phyloP scores from a whole-genome alignment of 2,329 filamentous ascomycete species.

The Chaetomiaceae sp. region DNA sequence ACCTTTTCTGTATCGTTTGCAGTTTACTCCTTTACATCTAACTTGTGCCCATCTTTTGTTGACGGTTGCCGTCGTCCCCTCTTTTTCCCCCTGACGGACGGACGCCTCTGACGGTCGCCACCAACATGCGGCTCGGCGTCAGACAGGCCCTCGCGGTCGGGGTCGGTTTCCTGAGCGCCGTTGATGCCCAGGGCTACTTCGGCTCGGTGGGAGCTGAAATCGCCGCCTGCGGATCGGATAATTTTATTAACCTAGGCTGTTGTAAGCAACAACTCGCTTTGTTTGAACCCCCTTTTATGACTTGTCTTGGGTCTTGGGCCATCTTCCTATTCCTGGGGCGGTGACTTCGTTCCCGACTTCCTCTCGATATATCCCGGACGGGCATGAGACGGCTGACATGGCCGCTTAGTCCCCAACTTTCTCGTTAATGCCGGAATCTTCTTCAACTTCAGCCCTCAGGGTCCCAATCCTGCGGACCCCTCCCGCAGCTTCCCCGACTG shows the following conservation, averaged over 20 bases:
- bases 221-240: constrained; percentile 8
- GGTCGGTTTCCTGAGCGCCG: constrained; percentile 8
- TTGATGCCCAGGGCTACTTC: constrained; percentile 17
- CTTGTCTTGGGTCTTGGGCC: too few species aligned
- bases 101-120: not conserved
- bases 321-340: too few species aligned
- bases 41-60: not conserved
- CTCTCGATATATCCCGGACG: too few species aligned
- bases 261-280: too few species aligned
- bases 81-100: not conserved
- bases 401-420: constrained; percentile 16
- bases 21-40: not conserved
- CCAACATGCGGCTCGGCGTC: constrained; percentile 13
- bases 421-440: constrained; percentile 3
- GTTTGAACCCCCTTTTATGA: too few species aligned
- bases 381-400: too few species aligned
- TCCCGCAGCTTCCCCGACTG: constrained; percentile 25
- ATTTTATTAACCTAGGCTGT: constrained; percentile 20
- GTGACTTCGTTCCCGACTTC: too few species aligned
- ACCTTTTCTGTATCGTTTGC: not conserved
- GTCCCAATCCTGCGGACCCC: constrained; percentile 17
- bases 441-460: constrained; percentile 21
- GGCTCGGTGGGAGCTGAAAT: constrained; percentile 10
- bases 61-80: not conserved
- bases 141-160: constrained; percentile 14